Evolutionary conservation across 2,329 filamentous ascomycete species (phyloP).

Genomic region (Aspergillus oerlinghausenensis): DNA sequence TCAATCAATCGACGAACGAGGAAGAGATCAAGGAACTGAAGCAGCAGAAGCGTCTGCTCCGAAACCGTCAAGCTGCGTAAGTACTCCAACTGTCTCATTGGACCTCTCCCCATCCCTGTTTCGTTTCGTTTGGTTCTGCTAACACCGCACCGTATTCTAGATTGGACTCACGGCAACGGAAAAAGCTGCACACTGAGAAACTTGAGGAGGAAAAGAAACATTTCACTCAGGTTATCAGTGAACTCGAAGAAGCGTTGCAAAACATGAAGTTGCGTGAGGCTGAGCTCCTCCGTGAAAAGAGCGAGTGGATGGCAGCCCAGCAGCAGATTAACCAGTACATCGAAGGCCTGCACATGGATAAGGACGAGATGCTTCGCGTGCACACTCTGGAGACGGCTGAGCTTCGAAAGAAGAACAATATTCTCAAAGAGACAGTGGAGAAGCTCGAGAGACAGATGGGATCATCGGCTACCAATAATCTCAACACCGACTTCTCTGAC

Average conservation of each 20-base stretch:
- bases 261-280: constrained; percentile 61
- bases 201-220: constrained; percentile 96
- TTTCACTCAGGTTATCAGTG: constrained; percentile 68
- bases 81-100: constrained; percentile 34
- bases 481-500: constrained; percentile 68
- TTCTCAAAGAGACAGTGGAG: constrained; percentile 64
- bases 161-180: constrained; percentile 92
- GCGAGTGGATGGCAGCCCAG: constrained; percentile 65
- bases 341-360: constrained; percentile 73
- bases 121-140: constrained; percentile 10
- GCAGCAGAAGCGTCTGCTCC: constrained; percentile 90
- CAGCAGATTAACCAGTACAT: constrained; percentile 71
- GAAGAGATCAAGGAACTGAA: constrained; percentile 97
- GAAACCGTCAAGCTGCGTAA: constrained; percentile 96
- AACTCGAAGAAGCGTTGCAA: constrained; percentile 72
- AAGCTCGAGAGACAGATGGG: constrained; percentile 40
- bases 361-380: constrained; percentile 81
- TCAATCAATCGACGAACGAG: constrained; percentile 74
- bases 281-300: constrained; percentile 50
- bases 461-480: constrained; percentile 46
- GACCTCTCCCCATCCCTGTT: constrained; percentile 7
- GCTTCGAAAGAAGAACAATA: constrained; percentile 85
- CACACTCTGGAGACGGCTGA: constrained; percentile 89
- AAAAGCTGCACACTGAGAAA: constrained; percentile 96
- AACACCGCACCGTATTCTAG: constrained; percentile 41